Evolutionary conservation across 495 filamentous ascomycete genomes (phyloP), one percentile per base, ranked within the genome.

Genomic region (Jackrogersella minutella): DNA sequence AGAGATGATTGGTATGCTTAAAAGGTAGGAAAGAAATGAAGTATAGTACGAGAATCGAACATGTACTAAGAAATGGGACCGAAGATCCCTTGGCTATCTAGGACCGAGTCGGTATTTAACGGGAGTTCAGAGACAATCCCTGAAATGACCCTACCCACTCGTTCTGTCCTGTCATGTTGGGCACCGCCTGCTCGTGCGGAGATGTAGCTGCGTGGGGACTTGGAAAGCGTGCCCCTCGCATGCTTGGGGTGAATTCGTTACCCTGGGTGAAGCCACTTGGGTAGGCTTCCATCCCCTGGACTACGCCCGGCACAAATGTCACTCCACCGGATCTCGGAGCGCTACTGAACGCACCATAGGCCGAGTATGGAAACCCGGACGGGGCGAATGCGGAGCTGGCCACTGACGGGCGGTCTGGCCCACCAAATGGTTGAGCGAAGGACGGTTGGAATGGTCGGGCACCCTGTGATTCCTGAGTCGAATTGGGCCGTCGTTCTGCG

Each of bases 61-160:
- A 61, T 66, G 56, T 64, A 30, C 26, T 30, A 30, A 30, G 26
- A 30, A 30, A 30, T 30, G 26, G 26, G 26, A 30, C 26, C 26
- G 26, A 3, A 30, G 26, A 7, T 30, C 26, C 26, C 26, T 30
- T 7, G 26, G 26, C 3, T 30, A 30, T 7, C 3, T 30, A 30
- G 26, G 26, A 3, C 3, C 3, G 3, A 30, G 26, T 30, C 3
- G 26, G 41, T 46, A 46, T 46, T 79, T 64, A 85, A 49, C 82
- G 82, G 34, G 77, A 72, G 66, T 84, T 84, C 62, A 86, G 75
- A 2, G 83, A 85, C 3, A 86, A 71, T 11, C 82, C 79, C 59
- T 86, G 83, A 67, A 86, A 85, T 11, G 73, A 63, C 7, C 68
- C 77, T 21, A 80, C 75, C 82, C 83, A 82, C 3, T 82, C 80